Base-by-base conservation (phyloP, 805 yeast species). In the Starmerella asiatica region DNA sequence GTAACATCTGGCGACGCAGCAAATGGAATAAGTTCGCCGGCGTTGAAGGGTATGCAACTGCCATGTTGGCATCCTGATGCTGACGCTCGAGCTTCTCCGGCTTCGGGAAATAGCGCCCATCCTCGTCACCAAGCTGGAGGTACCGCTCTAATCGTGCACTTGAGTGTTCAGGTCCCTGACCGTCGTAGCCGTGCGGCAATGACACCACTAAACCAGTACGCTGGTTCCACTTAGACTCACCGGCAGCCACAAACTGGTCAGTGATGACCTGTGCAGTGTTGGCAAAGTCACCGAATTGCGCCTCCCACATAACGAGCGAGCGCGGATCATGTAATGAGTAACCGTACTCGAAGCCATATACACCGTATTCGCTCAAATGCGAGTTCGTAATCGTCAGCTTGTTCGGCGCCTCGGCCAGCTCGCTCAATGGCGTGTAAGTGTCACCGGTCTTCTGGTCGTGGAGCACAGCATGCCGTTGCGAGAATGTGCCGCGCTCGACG, bases 121-220 rank as follows among this genome's bases (percentile, higher is more conserved):
- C 98, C 68, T 91, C 99, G 61, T 86, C 86, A 58, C 94, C 79
- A 59, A 91, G 66, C 69, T 83, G 94, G 64, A 91, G 71, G 68
- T 85, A 91, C 70, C 99, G 79, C 70, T 91, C 99, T 40, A 91
- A 65, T 73, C 97, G 79, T 56, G 94, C 97, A 42, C 94, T 82
- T 21, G 98, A 91, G 67, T 91, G 99, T 70, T 91, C 99, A 51
- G 99, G 97, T 57, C 99, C 99, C 70, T 91, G 98, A 52, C 99
- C 99, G 62, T 91, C 99, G 63, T 86, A 91, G 68, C 99, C 99
- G 62, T 91, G 99, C 43, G 99, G 99, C 64, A 91, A 72, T 3
- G 96, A 83, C 53, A 91, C 67, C 29, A 91, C 94, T 44, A 91
- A 60, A 61, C 99, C 99, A 12, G 95, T 83, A 67, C 99, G 81